Evolutionary conservation across 371 early-diverging fungal genomes (phyloP), one percentile per base, ranked within the genome.

Genomic region (Blakeslea trispora): DNA sequence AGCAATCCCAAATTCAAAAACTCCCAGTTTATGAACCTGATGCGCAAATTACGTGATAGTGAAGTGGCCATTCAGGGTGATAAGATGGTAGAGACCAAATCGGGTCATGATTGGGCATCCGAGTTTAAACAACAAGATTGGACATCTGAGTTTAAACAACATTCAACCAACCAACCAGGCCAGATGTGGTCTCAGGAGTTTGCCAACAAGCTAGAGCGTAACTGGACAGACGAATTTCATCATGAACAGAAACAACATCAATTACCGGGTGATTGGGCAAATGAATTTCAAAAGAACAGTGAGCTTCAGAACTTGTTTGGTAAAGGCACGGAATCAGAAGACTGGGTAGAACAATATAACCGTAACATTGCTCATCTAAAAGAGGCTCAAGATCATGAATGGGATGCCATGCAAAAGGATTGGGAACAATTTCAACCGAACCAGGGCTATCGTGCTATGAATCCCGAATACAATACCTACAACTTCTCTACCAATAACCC

Each of bases 1-100:
- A 69, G 79, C 48, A 95, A 95, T 47, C 94, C 96, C 18, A 96
- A 97, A 68, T 93, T 98, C 64, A 89, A 90, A 62, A 81, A 89
- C 46, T 96, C 95, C 5, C 86, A 90, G 43, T 98, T 98, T 61
- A 71, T 97, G 80, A 80, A 81, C 18, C 81, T 97, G 64, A 95
- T 98, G 94, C 81, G 91, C 42, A 82, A 91, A 53, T 71, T 98
- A 45, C 83, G 93, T 66, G 93, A 98, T 68, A 83, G 88, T 24
- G 87, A 95, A 69, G 82, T 92, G 0, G 81, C 83, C 0, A 89
- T 96, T 53, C 90, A 90, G 62, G 93, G 91, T 15, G 85, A 92
- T 65, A 87, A 90, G 64, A 75, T 95, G 40, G 92, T 95, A 31
- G 76, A 80, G 45, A 74, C 80, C 21, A 59, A 60, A 3, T 67